phyloP scores from a whole-genome alignment of 768 basidiomycete genomes.

The Lyophyllum decastes region DNA sequence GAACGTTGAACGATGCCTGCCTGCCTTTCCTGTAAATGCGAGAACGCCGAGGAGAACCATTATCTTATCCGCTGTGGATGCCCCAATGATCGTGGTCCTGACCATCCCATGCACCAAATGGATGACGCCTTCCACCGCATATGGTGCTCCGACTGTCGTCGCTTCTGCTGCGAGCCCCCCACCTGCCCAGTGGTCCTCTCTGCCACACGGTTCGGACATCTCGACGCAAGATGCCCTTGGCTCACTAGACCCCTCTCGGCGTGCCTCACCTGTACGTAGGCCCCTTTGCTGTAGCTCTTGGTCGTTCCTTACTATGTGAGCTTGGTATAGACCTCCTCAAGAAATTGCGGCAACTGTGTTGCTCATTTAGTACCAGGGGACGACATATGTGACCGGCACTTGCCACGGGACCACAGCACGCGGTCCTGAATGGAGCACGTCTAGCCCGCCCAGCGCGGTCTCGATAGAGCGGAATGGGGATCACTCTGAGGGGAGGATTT shows the following conservation, averaged over 20 bases:
- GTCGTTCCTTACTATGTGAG: background rate
- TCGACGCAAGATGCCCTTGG: conserved; percentile 13
- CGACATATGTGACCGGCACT: background rate
- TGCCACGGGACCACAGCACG: background rate
- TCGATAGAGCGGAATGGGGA: background rate
- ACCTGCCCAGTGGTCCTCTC: conserved; percentile 21
- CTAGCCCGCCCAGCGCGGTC: background rate
- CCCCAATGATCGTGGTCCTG: conserved; percentile 25
- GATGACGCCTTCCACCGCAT: conserved; percentile 33
- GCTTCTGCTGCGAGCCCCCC: conserved; percentile 27
- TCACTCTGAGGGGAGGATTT: background rate
- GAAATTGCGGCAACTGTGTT: conserved; percentile 3
- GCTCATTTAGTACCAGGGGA: background rate
- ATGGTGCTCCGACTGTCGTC: conserved; percentile 33
- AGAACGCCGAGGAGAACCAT: conserved; percentile 22
- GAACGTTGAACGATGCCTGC: conserved; percentile 2
- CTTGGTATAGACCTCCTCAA: conserved; percentile 4
- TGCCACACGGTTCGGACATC: conserved; percentile 11
- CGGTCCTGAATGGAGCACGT: no score
- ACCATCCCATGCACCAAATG: conserved; percentile 30
- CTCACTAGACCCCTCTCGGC: conserved; percentile 14
- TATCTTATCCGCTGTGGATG: conserved; percentile 37
- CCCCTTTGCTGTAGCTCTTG: background rate
- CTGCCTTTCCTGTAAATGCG: conserved; percentile 20
- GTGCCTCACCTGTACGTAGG: conserved; percentile 17